Base-by-base conservation (phyloP, 2,329 filamentous ascomycete species). In the Venturia asperata region DNA sequence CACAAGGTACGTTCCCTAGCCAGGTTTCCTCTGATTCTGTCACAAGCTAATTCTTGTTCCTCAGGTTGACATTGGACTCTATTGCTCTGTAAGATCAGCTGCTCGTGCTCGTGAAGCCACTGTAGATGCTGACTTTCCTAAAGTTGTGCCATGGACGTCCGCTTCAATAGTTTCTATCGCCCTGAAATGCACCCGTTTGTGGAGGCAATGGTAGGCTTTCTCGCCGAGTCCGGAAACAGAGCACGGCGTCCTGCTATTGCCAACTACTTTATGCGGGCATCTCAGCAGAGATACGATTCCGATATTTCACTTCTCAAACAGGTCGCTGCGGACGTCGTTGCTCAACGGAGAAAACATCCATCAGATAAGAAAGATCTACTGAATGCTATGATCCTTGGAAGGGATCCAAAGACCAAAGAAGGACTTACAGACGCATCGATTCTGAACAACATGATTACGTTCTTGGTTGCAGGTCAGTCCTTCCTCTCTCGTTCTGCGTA, bases 391-490 rank as follows among this genome's bases (percentile, higher is more conserved):
- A 72, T 90, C 66, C 80, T 81, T 64, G 81, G 77, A 15, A 80
- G 78, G 49, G 87, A 90, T 68, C 82, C 84, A 0, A 80, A 87
- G 70, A 88, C 86, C 0, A 85, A 84, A 37, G 77, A 80, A 66
- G 75, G 75, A 2, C 77, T 90, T 68, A 81, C 76, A 5, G 82
- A 88, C 5, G 81, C 82, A 11, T 83, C 84, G 66, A 81, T 89
- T 61, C 80, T 87, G 61, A 85, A 89, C 73, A 87, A 90, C 72
- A 85, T 90, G 68, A 83, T 89, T 64, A 82, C 83, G 2, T 88
- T 90, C 78, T 81, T 88, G 49, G 85, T 86, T 63, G 84, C 74
- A 77, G 70, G 70, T 82, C 67, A 30, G 30, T 3, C 80, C 82
- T 68, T 79, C 82, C 62, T 75, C 86, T 2, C 68, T 82, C 37